Evolutionary conservation across 352 stramenopile species (phyloP), one percentile per base, ranked within the genome.

Genomic region (Achlya hypogyna): DNA sequence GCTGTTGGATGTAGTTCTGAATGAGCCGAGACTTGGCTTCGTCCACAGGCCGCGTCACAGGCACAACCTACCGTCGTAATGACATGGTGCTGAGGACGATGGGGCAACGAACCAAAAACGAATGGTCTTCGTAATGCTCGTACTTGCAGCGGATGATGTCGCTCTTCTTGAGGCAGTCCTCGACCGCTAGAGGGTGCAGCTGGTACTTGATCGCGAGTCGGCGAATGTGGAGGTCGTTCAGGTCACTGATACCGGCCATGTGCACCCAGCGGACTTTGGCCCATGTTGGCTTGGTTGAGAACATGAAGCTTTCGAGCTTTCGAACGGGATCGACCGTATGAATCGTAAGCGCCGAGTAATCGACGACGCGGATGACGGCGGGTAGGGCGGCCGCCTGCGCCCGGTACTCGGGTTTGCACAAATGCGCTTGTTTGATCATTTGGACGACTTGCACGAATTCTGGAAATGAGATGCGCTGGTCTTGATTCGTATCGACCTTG

Each of bases 401-500:
- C 10, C 23, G 6, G 35, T 62, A 86, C n/a, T 79, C 74, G 5
- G 76, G 74, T 45, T 75, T 86, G 60, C 94, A 92, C 58, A 95
- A 77, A 43, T 94, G 84, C 18, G 85, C 85, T 47, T 93, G 63
- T 69, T 95, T 95, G 66, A 95, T 88, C 69, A 91, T 85, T 47
- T 94, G 87, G 27, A 95, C 86, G n/a, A 81, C 84, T 38, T 86
- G 82, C 53, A 89, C 72, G 71, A 95, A 95, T 59, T 95, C 85
- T 23, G 87, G 74, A 69, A 87, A 93, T 43, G 83, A 84, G 68
- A 95, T 93, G 28, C 81, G 77, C n/a, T 82, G 82, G 71, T 86
- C 91, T 52, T 82, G 73, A 53, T 95, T 83, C 54, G 88, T 75
- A 59, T 95, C 85, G 6, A 94, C 77, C 62, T 91, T 86, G 0